Base-by-base conservation (phyloP, 176 grass and related monocot genomes). In the Melocanna baccifera region DNA sequence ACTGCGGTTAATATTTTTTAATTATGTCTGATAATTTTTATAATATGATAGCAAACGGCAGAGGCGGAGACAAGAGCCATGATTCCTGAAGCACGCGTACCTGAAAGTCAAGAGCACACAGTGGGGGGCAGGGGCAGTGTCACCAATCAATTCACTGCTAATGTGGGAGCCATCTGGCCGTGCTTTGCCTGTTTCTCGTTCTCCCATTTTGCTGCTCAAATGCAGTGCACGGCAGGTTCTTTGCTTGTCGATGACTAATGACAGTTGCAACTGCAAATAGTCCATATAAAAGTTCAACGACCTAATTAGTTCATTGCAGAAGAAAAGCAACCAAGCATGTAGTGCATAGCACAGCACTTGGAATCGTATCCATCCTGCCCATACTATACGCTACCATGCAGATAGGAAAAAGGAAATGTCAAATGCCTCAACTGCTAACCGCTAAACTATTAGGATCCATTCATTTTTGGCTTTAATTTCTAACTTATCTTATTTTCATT, bases 11-110 rank as follows among this genome's bases (percentile, higher is more conserved):
- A n/a, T n/a, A n/a, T n/a, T n/a, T n/a, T n/a, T n/a, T n/a, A n/a
- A n/a, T n/a, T n/a, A n/a, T n/a, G n/a, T n/a, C n/a, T n/a, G n/a
- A n/a, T n/a, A n/a, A n/a, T n/a, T n/a, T n/a, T n/a, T n/a, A n/a
- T n/a, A n/a, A n/a, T n/a, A n/a, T n/a, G n/a, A n/a, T n/a, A n/a
- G n/a, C n/a, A n/a, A n/a, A n/a, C n/a, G n/a, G n/a, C n/a, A n/a
- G n/a, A n/a, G n/a, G n/a, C n/a, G n/a, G n/a, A n/a, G 39, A 57
- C 32, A 47, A 11, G 34, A 25, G 28, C 59, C 67, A 73, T 47
- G 75, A 84, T 88, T 63, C 75, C 59, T 4, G 69, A 75, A 75
- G 40, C 87, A 73, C 75, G 75, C 87, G 48, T 57, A 65, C 75
- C 34, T n/a, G 34, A 45, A 37, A 85, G 62, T 75, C 69, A 34